Evolutionary conservation across 495 filamentous ascomycete genomes (phyloP).

Genomic region (Acidomyces sp.): DNA sequence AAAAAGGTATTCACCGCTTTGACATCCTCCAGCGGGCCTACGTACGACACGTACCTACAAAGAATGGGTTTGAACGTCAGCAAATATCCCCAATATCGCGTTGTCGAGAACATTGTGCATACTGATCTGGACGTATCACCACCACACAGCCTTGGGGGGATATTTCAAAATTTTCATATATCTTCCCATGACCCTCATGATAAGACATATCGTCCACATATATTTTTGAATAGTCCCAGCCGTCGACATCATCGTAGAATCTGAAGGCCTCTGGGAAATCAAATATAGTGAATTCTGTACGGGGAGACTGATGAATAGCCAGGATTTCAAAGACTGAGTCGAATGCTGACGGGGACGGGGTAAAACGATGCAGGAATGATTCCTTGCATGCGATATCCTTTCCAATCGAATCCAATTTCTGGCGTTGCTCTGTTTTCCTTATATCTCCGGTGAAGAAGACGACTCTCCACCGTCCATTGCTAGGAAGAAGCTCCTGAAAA

Average conservation of each 20-base stretch:
- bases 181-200: constrained; percentile 37
- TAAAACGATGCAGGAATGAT: constrained; percentile 33
- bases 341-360: constrained; percentile 29
- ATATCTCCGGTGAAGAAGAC: constrained; percentile 55
- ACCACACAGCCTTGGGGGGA: constrained; percentile 42
- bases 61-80: no score
- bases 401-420: constrained; percentile 36
- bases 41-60: neutral
- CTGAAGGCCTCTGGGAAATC: constrained; percentile 47
- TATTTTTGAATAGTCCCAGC: constrained; percentile 54
- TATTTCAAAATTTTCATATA: constrained; percentile 5
- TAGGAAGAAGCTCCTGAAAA: constrained; percentile 30
- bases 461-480: constrained; percentile 51
- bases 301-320: constrained; percentile 44
- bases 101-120: no score
- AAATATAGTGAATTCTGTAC: constrained; percentile 39
- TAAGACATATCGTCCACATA: constrained; percentile 50
- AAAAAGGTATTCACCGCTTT: neutral
- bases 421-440: constrained; percentile 29
- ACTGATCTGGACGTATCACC: constrained; percentile 51
- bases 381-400: constrained; percentile 26
- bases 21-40: neutral
- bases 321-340: constrained; percentile 44
- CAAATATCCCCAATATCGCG: no score
- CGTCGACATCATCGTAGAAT: constrained; percentile 41